Evolutionary conservation across 2,329 filamentous ascomycete genomes (phyloP).

Genomic region (Alternaria sp.): DNA sequence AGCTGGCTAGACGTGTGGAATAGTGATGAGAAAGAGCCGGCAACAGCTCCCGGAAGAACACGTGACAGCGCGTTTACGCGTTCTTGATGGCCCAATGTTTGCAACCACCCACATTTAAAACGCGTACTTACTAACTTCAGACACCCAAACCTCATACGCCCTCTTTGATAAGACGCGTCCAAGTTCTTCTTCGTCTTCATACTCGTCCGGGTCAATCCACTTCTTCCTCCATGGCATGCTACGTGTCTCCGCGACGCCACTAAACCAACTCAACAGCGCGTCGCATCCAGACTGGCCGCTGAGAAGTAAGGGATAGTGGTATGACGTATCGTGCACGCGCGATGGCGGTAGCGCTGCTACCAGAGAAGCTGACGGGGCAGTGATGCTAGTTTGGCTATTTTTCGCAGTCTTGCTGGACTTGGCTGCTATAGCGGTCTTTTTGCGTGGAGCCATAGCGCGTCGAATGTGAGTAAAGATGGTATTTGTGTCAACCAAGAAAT

Average conservation of each 20-base stretch:
- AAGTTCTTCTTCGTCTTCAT: conserved; percentile 41
- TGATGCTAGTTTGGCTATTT: conserved; percentile 14
- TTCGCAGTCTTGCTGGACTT: conserved; percentile 11
- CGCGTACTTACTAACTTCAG: conserved; percentile 63
- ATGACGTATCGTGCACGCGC: conserved; percentile 36
- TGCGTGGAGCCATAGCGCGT: conserved; percentile 27
- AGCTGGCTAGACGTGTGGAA: background rate
- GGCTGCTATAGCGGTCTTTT: conserved; percentile 13
- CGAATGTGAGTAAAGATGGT: background rate
- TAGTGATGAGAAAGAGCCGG: background rate
- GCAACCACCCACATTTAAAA: background rate
- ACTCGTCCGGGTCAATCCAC: conserved; percentile 61
- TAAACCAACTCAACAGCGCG: conserved; percentile 45
- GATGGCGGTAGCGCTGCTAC: conserved; percentile 35
- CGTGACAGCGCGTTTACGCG: conserved; percentile 27
- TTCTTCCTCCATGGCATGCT: conserved; percentile 60
- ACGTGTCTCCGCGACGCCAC: conserved; percentile 39
- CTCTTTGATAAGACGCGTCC: conserved; percentile 58
- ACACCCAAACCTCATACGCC: conserved; percentile 73
- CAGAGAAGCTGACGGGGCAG: conserved; percentile 21
- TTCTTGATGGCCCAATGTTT: background rate
- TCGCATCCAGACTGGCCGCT: conserved; percentile 21
- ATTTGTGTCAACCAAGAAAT: background rate
- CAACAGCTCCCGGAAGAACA: conserved; percentile 2
- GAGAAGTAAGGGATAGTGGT: conserved; percentile 46